Evolutionary conservation across 495 filamentous ascomycete genomes (phyloP), one percentile per base, ranked within the genome.

Genomic region (Neurospora sp.): DNA sequence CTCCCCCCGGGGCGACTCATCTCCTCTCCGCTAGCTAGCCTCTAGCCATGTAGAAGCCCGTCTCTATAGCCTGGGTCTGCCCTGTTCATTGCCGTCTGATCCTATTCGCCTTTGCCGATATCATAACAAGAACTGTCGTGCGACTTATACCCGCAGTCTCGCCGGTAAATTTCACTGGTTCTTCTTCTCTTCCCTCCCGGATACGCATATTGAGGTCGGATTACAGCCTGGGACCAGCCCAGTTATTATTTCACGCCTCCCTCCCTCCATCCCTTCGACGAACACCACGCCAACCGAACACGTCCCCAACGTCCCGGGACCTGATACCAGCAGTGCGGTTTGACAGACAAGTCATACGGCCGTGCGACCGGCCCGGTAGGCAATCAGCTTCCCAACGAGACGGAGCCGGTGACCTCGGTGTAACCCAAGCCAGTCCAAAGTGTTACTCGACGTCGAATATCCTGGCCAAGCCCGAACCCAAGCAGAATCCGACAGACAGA

Each of bases 281-380:
- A 61, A 31, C 22, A 61, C 27, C 53, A 61, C 27, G 27, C 53
- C 53, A 31, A 61, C 27, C 27, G 53, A 31, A 31, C 53, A 61
- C 53, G 53, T 61, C 53, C 27, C 53, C 53, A 35, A 61, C 53
- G 53, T 61, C 27, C 27, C 12, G 53, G 53, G 53, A 61, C 27
- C 6, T 35, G 27, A 61, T 61, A 61, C 75, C 75, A 71, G 75
- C 73, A 37, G 73, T 68, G 61, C 70, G 73, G 75, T 74, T 76
- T 75, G 73, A 75, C 75, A 73, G 61, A 75, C 73, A 70, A 22
- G 22, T 61, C 53, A 61, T 61, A 61, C 53, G 53, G 53, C 53
- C 53, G 53, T 61, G 53, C 27, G 53, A 61, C 53, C 53, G 27
- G 53, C 53, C 53, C 53, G 27, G 53, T 61, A 61, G 53, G 53